Evolutionary conservation across 129 eudicot genomes (phyloP).

Genomic region (Kitagawia praeruptora): DNA sequence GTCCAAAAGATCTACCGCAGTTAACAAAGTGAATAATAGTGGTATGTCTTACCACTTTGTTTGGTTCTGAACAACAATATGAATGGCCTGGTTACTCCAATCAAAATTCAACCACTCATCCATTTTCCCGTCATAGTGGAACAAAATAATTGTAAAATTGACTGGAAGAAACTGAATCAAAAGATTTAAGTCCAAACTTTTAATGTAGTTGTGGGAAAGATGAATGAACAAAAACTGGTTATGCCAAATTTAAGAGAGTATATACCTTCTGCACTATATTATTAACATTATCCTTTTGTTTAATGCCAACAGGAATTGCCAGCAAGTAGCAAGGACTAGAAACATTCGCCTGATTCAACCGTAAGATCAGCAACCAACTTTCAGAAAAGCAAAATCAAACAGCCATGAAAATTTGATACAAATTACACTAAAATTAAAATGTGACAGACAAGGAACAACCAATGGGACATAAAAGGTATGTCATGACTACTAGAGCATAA

Average conservation of each 20-base stretch:
- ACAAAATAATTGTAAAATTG: constrained; percentile 73
- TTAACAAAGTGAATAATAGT: neutral
- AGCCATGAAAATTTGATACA: neutral
- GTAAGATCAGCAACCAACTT: neutral
- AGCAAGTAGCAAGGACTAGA: constrained; percentile 47
- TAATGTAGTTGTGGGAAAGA: constrained; percentile 3
- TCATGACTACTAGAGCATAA: constrained; percentile 1
- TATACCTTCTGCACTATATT: constrained; percentile 64
- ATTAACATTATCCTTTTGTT: constrained; percentile 67
- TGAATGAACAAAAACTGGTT: neutral
- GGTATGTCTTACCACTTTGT: constrained; percentile 63
- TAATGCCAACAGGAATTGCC: constrained; percentile 77
- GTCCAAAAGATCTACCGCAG: neutral
- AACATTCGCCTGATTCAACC: constrained; percentile 33
- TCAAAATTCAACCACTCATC: constrained; percentile 84
- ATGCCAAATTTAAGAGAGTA: constrained; percentile 1
- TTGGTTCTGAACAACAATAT: constrained; percentile 79
- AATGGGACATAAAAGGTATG: neutral
- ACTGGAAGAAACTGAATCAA: constrained; percentile 76
- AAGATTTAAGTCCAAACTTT: constrained; percentile 18
- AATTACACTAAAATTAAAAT: neutral
- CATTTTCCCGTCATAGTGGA: constrained; percentile 86
- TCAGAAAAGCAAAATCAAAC: neutral
- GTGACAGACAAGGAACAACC: neutral
- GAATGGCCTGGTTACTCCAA: constrained; percentile 73